These are phyloP conservation scores for Candida sithepensis DNA, from an alignment of 805 yeast species.

Conservation along the genomic window DNA sequence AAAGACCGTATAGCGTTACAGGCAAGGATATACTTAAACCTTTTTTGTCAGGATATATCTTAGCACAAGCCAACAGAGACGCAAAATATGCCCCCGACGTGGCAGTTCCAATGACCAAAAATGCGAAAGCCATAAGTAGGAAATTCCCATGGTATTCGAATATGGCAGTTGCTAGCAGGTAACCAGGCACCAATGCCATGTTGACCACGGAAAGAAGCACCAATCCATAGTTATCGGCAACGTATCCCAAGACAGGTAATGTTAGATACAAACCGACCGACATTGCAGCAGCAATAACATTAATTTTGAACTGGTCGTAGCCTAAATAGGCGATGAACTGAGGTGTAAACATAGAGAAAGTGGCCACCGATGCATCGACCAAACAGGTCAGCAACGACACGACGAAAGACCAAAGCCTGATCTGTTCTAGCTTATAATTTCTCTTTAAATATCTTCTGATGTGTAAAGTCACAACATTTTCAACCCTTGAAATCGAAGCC, in stretches of 20 bases:
- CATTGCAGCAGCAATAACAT: constrained; percentile 66
- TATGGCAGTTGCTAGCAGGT: constrained; percentile 43
- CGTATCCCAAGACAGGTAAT: constrained; percentile 72
- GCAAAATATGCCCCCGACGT: constrained; percentile 69
- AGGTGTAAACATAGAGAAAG: constrained; percentile 74
- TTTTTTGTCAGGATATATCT: constrained; percentile 66
- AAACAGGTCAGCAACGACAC: constrained; percentile 61
- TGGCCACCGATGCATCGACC: constrained; percentile 72
- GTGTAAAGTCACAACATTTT: constrained; percentile 37
- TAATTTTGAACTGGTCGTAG: constrained; percentile 58
- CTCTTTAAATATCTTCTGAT: constrained; percentile 39
- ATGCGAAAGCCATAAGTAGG: constrained; percentile 41
- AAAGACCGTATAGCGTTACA: constrained; percentile 78
- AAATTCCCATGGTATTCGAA: constrained; percentile 27
- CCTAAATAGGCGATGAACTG: constrained; percentile 53
- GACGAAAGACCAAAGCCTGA: constrained; percentile 48
- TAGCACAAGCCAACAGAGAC: constrained; percentile 73
- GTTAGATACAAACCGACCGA: constrained; percentile 79
- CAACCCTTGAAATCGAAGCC: constrained; percentile 20
- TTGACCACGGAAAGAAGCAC: constrained; percentile 62
- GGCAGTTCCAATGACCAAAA: constrained; percentile 60
- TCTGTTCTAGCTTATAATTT: constrained; percentile 36
- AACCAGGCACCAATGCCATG: constrained; percentile 62
- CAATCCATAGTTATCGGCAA: constrained; percentile 80
- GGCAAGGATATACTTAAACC: constrained; percentile 84